Evolutionary conservation across 2,329 filamentous ascomycete genomes (phyloP).

Genomic region (Fusarium austroafricanum): DNA sequence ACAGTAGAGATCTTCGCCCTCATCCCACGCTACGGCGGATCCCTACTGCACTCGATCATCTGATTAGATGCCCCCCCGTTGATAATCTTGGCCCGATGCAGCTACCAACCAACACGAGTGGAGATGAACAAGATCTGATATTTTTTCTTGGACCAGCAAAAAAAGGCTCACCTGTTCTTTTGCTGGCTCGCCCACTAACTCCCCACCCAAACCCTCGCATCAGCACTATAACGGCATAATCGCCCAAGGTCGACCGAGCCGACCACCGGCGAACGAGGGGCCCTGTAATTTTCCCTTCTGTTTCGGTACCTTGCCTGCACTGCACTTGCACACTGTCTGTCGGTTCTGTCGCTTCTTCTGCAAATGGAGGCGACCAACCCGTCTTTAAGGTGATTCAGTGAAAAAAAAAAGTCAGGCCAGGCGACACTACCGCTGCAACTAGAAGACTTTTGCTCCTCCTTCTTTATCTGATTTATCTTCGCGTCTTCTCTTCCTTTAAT

Average conservation of each 20-base stretch:
- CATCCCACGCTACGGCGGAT: slow-evolving; percentile 10
- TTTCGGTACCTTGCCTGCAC: not conserved
- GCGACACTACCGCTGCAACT: not conserved
- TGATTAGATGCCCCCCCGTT: slow-evolving; percentile 22
- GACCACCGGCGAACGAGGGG: slow-evolving; percentile 6
- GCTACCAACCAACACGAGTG: slow-evolving; percentile 11
- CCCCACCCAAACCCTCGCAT: not conserved
- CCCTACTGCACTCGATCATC: slow-evolving; percentile 20
- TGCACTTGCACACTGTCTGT: slow-evolving; percentile 6
- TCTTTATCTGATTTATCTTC: not conserved
- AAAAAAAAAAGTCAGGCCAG: slow-evolving; percentile 20
- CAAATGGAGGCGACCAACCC: slow-evolving; percentile 3
- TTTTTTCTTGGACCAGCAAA: not conserved
- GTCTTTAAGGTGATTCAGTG: not conserved
- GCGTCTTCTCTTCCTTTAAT: not conserved
- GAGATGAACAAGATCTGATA: slow-evolving; percentile 22
- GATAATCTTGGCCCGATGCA: slow-evolving; percentile 25
- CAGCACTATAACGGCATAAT: not conserved
- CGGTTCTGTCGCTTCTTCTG: slow-evolving; percentile 6
- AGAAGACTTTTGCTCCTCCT: not conserved
- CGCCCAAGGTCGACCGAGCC: not conserved
- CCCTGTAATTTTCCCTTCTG: not conserved
- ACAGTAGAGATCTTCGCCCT: not conserved
- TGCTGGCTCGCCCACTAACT: not conserved
- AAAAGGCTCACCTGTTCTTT: slow-evolving; percentile 5